phyloP scores from a whole-genome alignment of 1,284 basidiomycete genomes.

The Coniferiporia weirii region DNA sequence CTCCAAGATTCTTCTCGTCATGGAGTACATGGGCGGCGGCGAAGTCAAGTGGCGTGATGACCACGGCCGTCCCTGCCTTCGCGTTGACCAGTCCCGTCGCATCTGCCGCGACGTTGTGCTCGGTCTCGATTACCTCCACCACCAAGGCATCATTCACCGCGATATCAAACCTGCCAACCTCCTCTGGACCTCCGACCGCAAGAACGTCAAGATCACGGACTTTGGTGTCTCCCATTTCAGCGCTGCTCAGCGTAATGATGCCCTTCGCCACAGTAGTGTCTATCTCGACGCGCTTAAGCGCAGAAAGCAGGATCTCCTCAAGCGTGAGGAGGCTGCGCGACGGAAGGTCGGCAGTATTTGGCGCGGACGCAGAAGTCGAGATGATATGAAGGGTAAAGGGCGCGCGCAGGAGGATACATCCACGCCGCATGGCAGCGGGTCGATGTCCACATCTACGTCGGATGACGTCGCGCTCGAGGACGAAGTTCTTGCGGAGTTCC shows the following conservation, averaged over 20 bases:
- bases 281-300: conserved; percentile 4
- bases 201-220: conserved; percentile 93
- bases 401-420: conserved; percentile 1
- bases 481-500: conserved; percentile 11
- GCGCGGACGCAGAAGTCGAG: conserved; percentile 48
- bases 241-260: conserved; percentile 70
- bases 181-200: conserved; percentile 79
- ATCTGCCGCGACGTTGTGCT: conserved; percentile 91
- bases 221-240: conserved; percentile 98
- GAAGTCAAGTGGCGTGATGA: conserved; percentile 85
- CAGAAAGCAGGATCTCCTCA: conserved; percentile 5
- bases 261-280: conserved; percentile 31
- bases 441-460: background rate
- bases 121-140: conserved; percentile 92
- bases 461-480: conserved; percentile 5
- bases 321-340: conserved; percentile 39
- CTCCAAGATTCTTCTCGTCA: conserved; percentile 93
- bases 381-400: conserved; percentile 10
- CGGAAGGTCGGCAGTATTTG: conserved; percentile 85
- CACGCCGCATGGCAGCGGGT: background rate
- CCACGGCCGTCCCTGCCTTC: conserved; percentile 64
- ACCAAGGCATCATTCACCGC: conserved; percentile 97
- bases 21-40: conserved; percentile 95
- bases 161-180: conserved; percentile 99
- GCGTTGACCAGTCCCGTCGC: conserved; percentile 76